Base-by-base conservation (phyloP, 257 asterid genomes). In the Jacaranda mimosifolia region DNA sequence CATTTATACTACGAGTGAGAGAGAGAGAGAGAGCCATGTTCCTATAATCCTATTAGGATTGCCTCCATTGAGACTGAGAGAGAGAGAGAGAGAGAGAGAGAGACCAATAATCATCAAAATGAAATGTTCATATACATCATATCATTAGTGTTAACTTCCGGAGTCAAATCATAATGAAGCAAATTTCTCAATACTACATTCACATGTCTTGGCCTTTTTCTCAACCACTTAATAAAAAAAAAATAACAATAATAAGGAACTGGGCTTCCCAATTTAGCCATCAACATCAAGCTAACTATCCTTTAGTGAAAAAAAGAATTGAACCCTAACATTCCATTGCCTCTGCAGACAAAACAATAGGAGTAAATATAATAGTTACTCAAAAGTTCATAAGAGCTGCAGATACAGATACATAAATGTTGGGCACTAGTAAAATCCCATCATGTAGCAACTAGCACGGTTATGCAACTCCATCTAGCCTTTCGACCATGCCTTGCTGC, bases 241-340 rank as follows among this genome's bases (percentile, higher is more conserved):
- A n/a, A n/a, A n/a, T n/a, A n/a, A n/a, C n/a, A n/a, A n/a, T n/a
- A n/a, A n/a, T n/a, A 57, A 17, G 36, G 70, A 32, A 12, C 71
- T 19, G 56, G 63, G 53, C 72, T 77, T 67, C 45, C 55, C 64
- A 17, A 36, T 69, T 69, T 15, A 49, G 76, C 76, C 72, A 70
- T 19, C 72, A 77, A 36, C 77, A 64, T 48, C 45, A 63, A 32
- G 14, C 55, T 12, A 42, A 0, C 58, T 40, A 46, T 6, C 46
- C 8, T 35, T 49, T 32, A 15, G 35, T 10, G 21, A 77, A 19
- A 63, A 43, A 70, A 12, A 77, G 3, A 60, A 70, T 8, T 26
- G 32, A 26, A 26, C 32, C 32, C 51, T 40, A 21, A 21, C 64
- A 9, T 58, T 58, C 39, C 64, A 58, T 56, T 4, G 35, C 62